Conservation (phyloP, 1,284 basidiomycete species). For the Ustilago nuda region DNA sequence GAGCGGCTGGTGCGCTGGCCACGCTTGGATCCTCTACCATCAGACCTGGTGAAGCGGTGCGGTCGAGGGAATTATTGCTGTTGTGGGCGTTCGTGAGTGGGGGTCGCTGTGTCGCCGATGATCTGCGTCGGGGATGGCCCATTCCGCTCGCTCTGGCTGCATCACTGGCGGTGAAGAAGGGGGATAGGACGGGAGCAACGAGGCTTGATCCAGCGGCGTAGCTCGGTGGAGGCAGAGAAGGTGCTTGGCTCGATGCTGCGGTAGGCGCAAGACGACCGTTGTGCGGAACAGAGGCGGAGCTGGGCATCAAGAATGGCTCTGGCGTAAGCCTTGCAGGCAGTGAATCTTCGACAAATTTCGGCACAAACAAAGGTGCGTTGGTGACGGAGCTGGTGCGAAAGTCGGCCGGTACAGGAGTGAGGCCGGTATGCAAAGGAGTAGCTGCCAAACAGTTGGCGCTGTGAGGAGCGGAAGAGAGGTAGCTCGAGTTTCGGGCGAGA, state of each 20-base stretch:
- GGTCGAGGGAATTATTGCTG: slow-evolving; percentile 43
- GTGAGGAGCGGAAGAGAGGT: slow-evolving; percentile 34
- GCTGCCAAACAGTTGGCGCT: slow-evolving; percentile 21
- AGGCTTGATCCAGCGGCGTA: slow-evolving; percentile 1
- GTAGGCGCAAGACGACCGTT: slow-evolving; percentile 1
- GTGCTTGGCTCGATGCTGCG: slow-evolving; percentile 1
- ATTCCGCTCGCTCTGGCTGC: background rate
- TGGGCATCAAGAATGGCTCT: slow-evolving; percentile 8
- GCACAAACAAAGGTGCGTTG: slow-evolving; percentile 56
- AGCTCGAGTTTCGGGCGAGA: slow-evolving; percentile 42
- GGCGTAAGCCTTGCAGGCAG: slow-evolving; percentile 17
- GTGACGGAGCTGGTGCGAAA: slow-evolving; percentile 56
- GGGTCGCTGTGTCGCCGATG: slow-evolving; percentile 31
- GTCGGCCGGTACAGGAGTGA: slow-evolving; percentile 41
- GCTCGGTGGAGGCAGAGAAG: slow-evolving; percentile 17
- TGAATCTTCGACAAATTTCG: slow-evolving; percentile 43
- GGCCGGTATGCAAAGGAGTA: slow-evolving; percentile 25
- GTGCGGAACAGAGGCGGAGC: slow-evolving; percentile 1
- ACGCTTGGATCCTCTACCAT: slow-evolving; percentile 34
- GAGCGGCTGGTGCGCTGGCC: slow-evolving; percentile 28
- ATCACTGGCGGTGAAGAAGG: background rate
- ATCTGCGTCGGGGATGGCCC: slow-evolving; percentile 26
- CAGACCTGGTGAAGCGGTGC: slow-evolving; percentile 41
- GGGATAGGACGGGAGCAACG: slow-evolving; percentile 25
- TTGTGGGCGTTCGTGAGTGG: slow-evolving; percentile 24